Conservation (phyloP, 768 basidiomycete genomes). For the Phanerochaete sordida region DNA sequence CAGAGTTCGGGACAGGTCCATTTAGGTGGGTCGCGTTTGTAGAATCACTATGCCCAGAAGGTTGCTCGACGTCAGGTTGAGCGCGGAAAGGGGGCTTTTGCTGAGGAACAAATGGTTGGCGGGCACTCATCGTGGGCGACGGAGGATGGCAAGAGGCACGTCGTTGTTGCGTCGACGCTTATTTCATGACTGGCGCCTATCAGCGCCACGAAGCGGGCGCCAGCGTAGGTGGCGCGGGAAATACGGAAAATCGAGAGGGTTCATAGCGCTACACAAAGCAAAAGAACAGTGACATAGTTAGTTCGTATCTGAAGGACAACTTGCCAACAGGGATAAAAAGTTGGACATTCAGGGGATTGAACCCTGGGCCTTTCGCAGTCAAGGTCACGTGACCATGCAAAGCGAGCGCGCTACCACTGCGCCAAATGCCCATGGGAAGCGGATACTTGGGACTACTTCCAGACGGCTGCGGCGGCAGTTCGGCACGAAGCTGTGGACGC, state of each 20-base stretch:
- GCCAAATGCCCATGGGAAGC: constrained; percentile 10
- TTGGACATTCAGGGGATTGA: constrained; percentile 14
- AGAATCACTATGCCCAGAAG: not conserved
- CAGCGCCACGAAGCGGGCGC: not conserved
- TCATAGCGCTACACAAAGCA: no score
- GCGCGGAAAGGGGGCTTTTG: constrained; percentile 3
- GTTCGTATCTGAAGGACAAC: no score
- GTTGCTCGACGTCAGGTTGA: not conserved
- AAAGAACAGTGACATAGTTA: no score
- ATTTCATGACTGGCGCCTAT: no score
- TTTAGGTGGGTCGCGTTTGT: no score
- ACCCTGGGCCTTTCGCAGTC: constrained; percentile 10
- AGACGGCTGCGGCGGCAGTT: no score
- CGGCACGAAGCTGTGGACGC: no score
- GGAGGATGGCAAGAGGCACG: not conserved
- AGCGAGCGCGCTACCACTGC: constrained; percentile 15
- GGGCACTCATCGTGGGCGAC: constrained; percentile 19
- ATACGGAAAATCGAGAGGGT: no score
- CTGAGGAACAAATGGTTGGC: constrained; percentile 24
- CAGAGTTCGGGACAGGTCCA: no score
- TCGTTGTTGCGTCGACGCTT: no score
- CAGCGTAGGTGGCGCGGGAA: no score
- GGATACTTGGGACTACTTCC: no score
- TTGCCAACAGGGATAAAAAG: not conserved
- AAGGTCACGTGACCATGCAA: constrained; percentile 1